These are phyloP conservation scores for Cyclostephanos invisitatus DNA, from an alignment of 108 stramenopile species.

Conservation along the genomic window DNA sequence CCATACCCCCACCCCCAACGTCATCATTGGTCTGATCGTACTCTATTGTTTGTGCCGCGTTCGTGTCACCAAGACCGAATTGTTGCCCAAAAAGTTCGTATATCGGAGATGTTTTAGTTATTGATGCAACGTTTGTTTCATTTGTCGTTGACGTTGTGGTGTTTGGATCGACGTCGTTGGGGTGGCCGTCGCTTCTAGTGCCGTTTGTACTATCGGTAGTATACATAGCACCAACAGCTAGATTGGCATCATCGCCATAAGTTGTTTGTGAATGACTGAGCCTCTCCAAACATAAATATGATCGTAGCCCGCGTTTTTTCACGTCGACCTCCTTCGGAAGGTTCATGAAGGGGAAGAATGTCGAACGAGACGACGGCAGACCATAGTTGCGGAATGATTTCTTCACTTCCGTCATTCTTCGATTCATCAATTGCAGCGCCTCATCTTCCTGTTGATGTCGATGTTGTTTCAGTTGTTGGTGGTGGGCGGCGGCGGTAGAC, in stretches of 20 bases:
- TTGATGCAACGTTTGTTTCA: neutral
- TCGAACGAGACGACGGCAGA: conserved; percentile 6
- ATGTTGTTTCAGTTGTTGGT: neutral
- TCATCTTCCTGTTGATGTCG: conserved; percentile 3
- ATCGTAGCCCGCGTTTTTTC: conserved; percentile 3
- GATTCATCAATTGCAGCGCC: neutral
- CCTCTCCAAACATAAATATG: conserved; percentile 24
- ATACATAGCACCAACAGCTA: neutral
- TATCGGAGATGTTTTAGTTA: neutral
- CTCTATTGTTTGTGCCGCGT: too few species aligned
- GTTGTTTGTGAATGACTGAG: conserved; percentile 13
- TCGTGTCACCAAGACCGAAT: conserved; percentile 10
- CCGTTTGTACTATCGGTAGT: neutral
- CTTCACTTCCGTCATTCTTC: neutral
- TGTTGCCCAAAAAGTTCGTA: conserved; percentile 24
- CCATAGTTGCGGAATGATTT: conserved; percentile 16
- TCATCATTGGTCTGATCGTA: neutral
- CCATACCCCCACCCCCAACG: neutral
- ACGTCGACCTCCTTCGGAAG: conserved; percentile 20
- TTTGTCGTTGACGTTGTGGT: conserved; percentile 2
- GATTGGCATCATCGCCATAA: neutral
- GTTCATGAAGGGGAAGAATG: conserved; percentile 26
- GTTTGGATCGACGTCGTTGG: neutral
- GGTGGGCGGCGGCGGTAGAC: neutral
- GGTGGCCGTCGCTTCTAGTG: neutral